Evolutionary conservation across 2,329 filamentous ascomycete species (phyloP).

Genomic region (Aspergillus versicolor): DNA sequence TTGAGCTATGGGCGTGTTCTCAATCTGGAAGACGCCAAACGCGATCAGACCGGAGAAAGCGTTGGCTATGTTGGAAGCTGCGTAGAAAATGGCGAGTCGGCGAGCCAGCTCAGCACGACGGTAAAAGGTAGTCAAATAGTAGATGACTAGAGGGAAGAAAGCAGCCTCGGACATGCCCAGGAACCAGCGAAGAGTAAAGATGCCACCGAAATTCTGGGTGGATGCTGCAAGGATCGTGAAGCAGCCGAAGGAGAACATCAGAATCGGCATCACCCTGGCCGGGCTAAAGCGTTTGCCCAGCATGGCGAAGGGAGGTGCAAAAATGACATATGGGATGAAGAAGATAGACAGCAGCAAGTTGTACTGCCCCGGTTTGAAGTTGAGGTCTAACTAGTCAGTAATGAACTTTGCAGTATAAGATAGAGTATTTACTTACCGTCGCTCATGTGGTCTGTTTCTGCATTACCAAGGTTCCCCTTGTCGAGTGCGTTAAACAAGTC

Average conservation of each 20-base stretch:
- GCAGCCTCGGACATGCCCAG: constrained; percentile 67
- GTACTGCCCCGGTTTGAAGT: constrained; percentile 64
- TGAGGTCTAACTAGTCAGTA: constrained; percentile 40
- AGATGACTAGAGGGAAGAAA: constrained; percentile 69
- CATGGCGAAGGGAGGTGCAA: constrained; percentile 65
- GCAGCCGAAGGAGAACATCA: constrained; percentile 68
- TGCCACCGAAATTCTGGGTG: constrained; percentile 60
- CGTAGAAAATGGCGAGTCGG: constrained; percentile 72
- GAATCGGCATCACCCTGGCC: constrained; percentile 60
- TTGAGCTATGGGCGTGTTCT: constrained; percentile 33
- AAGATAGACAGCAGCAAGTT: constrained; percentile 70
- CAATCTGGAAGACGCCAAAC: constrained; percentile 44
- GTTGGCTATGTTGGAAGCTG: constrained; percentile 70
- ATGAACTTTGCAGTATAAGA: no score
- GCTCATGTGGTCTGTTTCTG: constrained; percentile 54
- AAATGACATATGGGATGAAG: constrained; percentile 72
- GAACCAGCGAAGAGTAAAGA: constrained; percentile 69
- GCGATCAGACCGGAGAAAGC: constrained; percentile 35
- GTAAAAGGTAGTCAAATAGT: constrained; percentile 67
- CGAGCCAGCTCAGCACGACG: constrained; percentile 69
- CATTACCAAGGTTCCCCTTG: constrained; percentile 55
- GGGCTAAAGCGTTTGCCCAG: constrained; percentile 68
- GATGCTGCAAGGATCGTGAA: constrained; percentile 62
- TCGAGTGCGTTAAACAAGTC: constrained; percentile 57
- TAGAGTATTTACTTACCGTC: constrained; percentile 33